These are phyloP conservation scores for Trypanosoma avium DNA, from an alignment of 208 protist species.

Conservation along the genomic window DNA sequence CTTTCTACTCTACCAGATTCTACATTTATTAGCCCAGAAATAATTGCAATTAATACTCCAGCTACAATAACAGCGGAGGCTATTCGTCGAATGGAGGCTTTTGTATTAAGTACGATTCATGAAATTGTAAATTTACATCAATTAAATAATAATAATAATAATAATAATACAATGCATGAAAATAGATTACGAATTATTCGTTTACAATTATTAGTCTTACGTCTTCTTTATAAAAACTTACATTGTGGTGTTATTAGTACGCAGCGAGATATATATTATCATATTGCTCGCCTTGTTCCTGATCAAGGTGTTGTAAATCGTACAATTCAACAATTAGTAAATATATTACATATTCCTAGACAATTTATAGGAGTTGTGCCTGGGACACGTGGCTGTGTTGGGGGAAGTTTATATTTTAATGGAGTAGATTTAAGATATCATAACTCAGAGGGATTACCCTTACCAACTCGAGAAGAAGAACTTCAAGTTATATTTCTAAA, in stretches of 20 bases:
- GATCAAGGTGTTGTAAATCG: constrained; percentile 54
- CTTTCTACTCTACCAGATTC: not conserved
- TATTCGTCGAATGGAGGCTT: constrained; percentile 67
- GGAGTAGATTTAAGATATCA: constrained; percentile 29
- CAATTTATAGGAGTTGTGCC: constrained; percentile 66
- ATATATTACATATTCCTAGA: constrained; percentile 49
- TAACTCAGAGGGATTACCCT: constrained; percentile 28
- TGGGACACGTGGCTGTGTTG: constrained; percentile 66
- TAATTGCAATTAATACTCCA: constrained; percentile 22
- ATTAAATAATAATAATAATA: not conserved
- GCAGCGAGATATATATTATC: constrained; percentile 86
- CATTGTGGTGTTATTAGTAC: constrained; percentile 43
- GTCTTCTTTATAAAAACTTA: constrained; percentile 46
- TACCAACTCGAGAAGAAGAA: constrained; percentile 33
- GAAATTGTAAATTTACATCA: constrained; percentile 23
- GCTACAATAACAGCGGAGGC: constrained; percentile 39
- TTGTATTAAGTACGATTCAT: constrained; percentile 30
- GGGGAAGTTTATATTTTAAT: constrained; percentile 46
- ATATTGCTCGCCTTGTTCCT: constrained; percentile 53
- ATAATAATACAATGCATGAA: not conserved
- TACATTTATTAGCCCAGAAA: constrained; percentile 19
- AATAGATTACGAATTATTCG: constrained; percentile 9
- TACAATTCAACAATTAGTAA: constrained; percentile 43
- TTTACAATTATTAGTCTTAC: constrained; percentile 48
- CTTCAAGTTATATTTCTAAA: constrained; percentile 26